These are phyloP conservation scores for Camellia oleifera DNA, from an alignment of 179 eudicot species.

Conservation along the genomic window DNA sequence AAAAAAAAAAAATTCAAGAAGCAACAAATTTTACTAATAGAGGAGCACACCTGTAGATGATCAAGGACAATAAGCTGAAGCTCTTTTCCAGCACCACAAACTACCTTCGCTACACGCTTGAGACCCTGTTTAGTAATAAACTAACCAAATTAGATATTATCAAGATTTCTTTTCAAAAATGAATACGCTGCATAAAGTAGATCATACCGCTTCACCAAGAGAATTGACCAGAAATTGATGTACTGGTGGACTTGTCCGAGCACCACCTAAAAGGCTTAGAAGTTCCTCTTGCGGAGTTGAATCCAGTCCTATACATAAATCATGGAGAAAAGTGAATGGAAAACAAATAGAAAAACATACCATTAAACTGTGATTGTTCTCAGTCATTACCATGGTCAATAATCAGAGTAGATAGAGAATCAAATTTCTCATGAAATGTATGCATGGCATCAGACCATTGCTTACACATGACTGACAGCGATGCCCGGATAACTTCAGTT, in stretches of 20 bases:
- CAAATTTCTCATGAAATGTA: conserved; percentile 78
- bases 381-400: conserved; percentile 64
- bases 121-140: conserved; percentile 57
- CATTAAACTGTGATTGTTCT: conserved; percentile 9
- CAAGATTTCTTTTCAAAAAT: conserved; percentile 2
- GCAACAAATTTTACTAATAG: neutral
- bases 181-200: conserved; percentile 12
- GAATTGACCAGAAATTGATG: conserved; percentile 95
- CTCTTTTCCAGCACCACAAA: conserved; percentile 81
- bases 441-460: conserved; percentile 96
- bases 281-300: conserved; percentile 93
- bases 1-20: neutral
- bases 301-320: conserved; percentile 52
- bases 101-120: conserved; percentile 80
- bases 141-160: conserved; percentile 16
- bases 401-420: conserved; percentile 69
- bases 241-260: conserved; percentile 93
- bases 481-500: conserved; percentile 77
- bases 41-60: conserved; percentile 73
- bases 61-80: conserved; percentile 85
- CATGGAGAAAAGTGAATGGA: neutral
- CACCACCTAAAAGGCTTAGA: conserved; percentile 91
- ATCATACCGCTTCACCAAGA: conserved; percentile 84
- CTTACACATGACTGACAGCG: conserved; percentile 85
- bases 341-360: conserved; percentile 13